phyloP scores from a whole-genome alignment of 345 rosid species.

The Populus tremula region DNA sequence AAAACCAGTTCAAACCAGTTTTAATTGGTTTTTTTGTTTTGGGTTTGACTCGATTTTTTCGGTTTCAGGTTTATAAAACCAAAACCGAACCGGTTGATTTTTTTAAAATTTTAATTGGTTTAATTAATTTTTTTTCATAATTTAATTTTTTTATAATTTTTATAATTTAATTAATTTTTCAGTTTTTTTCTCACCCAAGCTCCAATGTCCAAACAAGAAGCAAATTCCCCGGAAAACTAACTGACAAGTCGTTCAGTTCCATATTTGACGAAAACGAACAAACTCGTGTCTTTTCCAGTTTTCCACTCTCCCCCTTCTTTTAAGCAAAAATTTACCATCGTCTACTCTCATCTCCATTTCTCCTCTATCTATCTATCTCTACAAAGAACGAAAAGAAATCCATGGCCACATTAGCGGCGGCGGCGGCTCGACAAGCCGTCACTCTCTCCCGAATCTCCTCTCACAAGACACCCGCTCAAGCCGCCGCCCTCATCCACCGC shows the following conservation, averaged over 20 bases:
- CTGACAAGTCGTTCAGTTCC: background rate
- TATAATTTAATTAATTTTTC: no score
- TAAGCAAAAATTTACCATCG: background rate
- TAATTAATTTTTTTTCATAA: no score
- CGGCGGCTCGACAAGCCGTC: conserved; percentile 49
- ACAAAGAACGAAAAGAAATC: background rate
- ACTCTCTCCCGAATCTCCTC: conserved; percentile 35
- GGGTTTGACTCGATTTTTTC: no score
- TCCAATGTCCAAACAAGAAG: background rate
- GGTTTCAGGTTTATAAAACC: no score
- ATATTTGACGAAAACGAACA: no score
- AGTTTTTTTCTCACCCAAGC: no score
- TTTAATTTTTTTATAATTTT: no score
- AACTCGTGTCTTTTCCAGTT: background rate
- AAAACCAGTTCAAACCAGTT: no score
- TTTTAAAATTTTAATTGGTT: no score
- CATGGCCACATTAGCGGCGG: conserved; percentile 53
- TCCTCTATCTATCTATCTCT: background rate
- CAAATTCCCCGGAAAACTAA: background rate
- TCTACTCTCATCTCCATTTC: background rate
- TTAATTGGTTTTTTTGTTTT: no score
- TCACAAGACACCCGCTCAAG: conserved; percentile 21
- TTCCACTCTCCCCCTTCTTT: background rate
- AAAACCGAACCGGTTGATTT: no score
- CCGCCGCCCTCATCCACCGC: conserved; percentile 50